Evolutionary conservation across 2,329 filamentous ascomycete genomes (phyloP), one percentile per base, ranked within the genome.

Genomic region (Phaeosphaeriaceae sp.): DNA sequence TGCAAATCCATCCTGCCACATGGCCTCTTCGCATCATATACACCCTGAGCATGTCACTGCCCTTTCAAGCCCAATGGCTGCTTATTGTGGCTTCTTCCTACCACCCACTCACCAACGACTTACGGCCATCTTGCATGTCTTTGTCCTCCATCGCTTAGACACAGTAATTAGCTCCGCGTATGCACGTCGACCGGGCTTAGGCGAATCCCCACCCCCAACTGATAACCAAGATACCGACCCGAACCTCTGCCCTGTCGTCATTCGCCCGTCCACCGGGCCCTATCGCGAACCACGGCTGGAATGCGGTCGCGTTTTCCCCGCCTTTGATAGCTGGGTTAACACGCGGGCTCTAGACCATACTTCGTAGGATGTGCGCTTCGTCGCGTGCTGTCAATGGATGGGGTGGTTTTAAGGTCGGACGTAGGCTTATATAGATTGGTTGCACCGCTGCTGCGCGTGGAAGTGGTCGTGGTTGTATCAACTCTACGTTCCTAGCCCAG

Each of bases 201-300:
- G 31, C 48, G 33, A 51, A 40, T 41, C 48, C 33, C 48, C 27
- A 40, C 25, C 47, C 22, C 9, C 15, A 33, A 49, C 49, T 57
- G 58, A 58, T 61, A 63, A 57, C 55, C 45, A 63, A 53, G 31
- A 36, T 36, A 36, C 6, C 31, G 13, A 15, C 55, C 57, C 56
- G 53, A 51, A 51, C 40, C 10, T 33, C 27, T 51, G 40, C 31
- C 13, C 31, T 17, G 19, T 51, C 49, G 51, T 57, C 54, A 62
- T 60, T 62, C 60, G 60, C 54, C 53, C 51, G 48, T n/a, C 20
- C n/a, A 24, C 53, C 31, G 21, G 19, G 7, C 55, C 53, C 61
- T 63, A 61, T 61, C 61, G 58, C 46, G 52, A 33, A 17, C 33
- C 36, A 45, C 31, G 31, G 51, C 17, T 24, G 36, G 48, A 36